A percentile compares a stretch with the other conserved stretches of the same genome.
Conservation (phyloP, 192 early-diverging fungal species). For the Podila epicladia region DNA sequence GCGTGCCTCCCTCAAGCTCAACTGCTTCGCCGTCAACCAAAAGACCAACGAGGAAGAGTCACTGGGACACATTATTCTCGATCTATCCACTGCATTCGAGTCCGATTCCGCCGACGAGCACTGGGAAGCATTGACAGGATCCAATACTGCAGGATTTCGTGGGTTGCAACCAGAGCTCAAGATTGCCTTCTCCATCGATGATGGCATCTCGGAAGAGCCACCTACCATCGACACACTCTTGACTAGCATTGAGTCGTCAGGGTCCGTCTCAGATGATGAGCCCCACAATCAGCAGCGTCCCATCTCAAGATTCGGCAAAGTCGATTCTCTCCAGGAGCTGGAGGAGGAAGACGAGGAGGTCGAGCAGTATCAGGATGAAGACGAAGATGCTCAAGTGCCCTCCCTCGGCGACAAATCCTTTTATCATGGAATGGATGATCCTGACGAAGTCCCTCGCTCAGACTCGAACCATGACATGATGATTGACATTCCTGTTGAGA, state of each 20-base stretch:
- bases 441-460: slow-evolving; percentile 19
- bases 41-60: slow-evolving; percentile 44
- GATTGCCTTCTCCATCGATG: slow-evolving; percentile 50
- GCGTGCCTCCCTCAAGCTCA: slow-evolving; percentile 54
- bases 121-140: slow-evolving; percentile 43
- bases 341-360: slow-evolving; percentile 28
- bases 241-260: slow-evolving; percentile 42
- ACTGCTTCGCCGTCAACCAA: slow-evolving; percentile 51
- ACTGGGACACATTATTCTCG: slow-evolving; percentile 52
- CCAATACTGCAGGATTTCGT: slow-evolving; percentile 33
- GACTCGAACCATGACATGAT: slow-evolving; percentile 31
- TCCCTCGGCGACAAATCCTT: slow-evolving; percentile 32
- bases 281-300: slow-evolving; percentile 5
- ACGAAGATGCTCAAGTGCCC: slow-evolving; percentile 39
- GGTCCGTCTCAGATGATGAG: slow-evolving; percentile 25
- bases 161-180: slow-evolving; percentile 53
- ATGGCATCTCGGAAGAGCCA: slow-evolving; percentile 33
- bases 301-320: slow-evolving; percentile 4
- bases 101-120: slow-evolving; percentile 43
- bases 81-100: slow-evolving; percentile 48
- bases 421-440: slow-evolving; percentile 20
- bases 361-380: slow-evolving; percentile 13
- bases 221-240: slow-evolving; percentile 44
- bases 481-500: slow-evolving; percentile 44
- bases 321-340: slow-evolving; percentile 19